Evolutionary conservation across 805 yeast genomes (phyloP), one percentile per base, ranked within the genome.

Genomic region (Tetrapisispora phaffii): DNA sequence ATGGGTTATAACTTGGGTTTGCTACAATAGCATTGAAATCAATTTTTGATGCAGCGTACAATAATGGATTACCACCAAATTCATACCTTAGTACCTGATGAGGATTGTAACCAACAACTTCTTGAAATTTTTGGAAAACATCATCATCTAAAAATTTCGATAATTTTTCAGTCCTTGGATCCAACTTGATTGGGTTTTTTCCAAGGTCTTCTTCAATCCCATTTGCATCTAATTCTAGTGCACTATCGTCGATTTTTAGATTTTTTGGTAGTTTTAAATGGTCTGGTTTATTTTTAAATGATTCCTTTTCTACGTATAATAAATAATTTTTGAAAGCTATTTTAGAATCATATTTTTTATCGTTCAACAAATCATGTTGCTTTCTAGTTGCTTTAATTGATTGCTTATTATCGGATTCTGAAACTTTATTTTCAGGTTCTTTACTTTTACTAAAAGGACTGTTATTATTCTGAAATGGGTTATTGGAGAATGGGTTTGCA

Each of bases 11-110:
- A 1, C 75, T 73, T 3, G 85, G 84, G 0, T 55, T 63, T 10
- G 95, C 87, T 9, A 85, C 65, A 10, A 63, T 57, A 38, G 59
- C 52, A 48, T 56, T 57, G 6, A 51, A 56, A 35, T 53, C 47
- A 13, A 77, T 67, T 38, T 73, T 66, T 17, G 70, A 63, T 21
- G 64, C 56, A 15, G 83, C 76, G 62, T 85, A 90, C 17, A 85
- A 64, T 22, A 93, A 66, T 2, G 97, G 96, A 35, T 66, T 66
- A 1, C 95, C 94, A 26, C 82, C 84, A 24, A 85, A 60, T 36
- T 88, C 87, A 63, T 90, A 89, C 46, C 98, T 74, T 31, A 93
- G 68, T 2, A 93, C 85, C 66, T 93, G 98, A 2, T 73, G 71
- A 3, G 97, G 89, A 57, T 93, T 93, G 57, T 82, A 83, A 12